Evolutionary conservation across 371 early-diverging fungal species (phyloP).

Genomic region (Parasitella parasitica): DNA sequence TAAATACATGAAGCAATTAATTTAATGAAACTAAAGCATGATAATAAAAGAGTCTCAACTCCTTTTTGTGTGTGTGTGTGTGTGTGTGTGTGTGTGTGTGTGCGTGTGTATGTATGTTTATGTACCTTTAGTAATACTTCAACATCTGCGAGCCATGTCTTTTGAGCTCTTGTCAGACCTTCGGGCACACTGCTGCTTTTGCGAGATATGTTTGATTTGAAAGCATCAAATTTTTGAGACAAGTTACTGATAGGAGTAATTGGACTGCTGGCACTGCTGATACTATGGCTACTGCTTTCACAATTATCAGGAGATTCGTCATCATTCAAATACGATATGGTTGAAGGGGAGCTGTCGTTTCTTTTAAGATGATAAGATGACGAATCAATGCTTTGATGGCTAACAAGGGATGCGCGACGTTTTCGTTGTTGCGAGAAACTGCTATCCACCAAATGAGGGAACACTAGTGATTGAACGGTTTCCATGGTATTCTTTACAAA

Average conservation of each 20-base stretch:
- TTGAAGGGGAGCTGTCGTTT: neutral
- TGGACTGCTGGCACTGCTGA: neutral
- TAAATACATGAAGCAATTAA: constrained; percentile 1
- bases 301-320: neutral
- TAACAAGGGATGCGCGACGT: constrained; percentile 1
- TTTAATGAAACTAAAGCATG: neutral
- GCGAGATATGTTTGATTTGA: constrained; percentile 17
- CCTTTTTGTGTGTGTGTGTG: too few relatives aligned
- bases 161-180: constrained; percentile 10
- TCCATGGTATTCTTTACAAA: constrained; percentile 59
- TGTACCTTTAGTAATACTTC: constrained; percentile 33
- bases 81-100: too few relatives aligned
- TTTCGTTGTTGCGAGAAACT: neutral
- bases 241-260: neutral
- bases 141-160: constrained; percentile 25
- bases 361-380: neutral
- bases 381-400: constrained; percentile 6
- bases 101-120: too few relatives aligned
- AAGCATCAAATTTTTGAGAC: constrained; percentile 8
- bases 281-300: neutral
- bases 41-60: too few relatives aligned
- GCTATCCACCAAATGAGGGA: neutral
- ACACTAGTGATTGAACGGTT: constrained; percentile 27
- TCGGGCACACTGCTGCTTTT: neutral
- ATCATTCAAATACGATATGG: neutral